phyloP scores from a whole-genome alignment of 2,329 filamentous ascomycete genomes.

The Byssochlamys sp. region DNA sequence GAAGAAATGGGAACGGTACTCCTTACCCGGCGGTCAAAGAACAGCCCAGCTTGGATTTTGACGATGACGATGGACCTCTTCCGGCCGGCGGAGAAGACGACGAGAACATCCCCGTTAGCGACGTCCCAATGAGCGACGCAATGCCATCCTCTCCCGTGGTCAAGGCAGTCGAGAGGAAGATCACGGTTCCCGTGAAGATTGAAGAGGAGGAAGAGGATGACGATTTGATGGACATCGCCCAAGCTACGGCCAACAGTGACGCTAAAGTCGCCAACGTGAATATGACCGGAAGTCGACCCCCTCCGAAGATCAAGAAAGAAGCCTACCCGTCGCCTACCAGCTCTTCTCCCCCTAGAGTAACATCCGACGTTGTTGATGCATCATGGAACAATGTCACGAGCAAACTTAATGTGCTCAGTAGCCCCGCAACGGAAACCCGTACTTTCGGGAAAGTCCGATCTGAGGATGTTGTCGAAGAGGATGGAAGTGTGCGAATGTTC shows the following conservation, averaged over 20 bases:
- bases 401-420: constrained; percentile 76
- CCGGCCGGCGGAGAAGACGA: constrained; percentile 51
- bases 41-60: constrained; percentile 30
- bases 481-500: constrained; percentile 87
- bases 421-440: constrained; percentile 52
- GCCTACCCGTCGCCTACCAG: constrained; percentile 60
- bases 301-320: constrained; percentile 63
- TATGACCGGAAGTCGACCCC: constrained; percentile 67
- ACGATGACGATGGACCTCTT: constrained; percentile 49
- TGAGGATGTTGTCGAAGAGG: constrained; percentile 79
- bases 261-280: constrained; percentile 67
- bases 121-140: constrained; percentile 75
- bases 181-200: constrained; percentile 43
- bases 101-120: constrained; percentile 36
- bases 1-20: constrained; percentile 34
- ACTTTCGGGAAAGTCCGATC: constrained; percentile 71
- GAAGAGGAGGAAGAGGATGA: constrained; percentile 66
- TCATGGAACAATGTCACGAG: constrained; percentile 82
- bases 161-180: constrained; percentile 66
- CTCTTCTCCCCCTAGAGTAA: constrained; percentile 62
- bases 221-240: constrained; percentile 74
- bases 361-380: constrained; percentile 59
- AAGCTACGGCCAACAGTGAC: constrained; percentile 55
- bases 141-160: constrained; percentile 77
- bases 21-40: constrained; percentile 35